phyloP scores from a whole-genome alignment of 2,329 filamentous ascomycete genomes.

The Paraphoma chrysanthemicola region DNA sequence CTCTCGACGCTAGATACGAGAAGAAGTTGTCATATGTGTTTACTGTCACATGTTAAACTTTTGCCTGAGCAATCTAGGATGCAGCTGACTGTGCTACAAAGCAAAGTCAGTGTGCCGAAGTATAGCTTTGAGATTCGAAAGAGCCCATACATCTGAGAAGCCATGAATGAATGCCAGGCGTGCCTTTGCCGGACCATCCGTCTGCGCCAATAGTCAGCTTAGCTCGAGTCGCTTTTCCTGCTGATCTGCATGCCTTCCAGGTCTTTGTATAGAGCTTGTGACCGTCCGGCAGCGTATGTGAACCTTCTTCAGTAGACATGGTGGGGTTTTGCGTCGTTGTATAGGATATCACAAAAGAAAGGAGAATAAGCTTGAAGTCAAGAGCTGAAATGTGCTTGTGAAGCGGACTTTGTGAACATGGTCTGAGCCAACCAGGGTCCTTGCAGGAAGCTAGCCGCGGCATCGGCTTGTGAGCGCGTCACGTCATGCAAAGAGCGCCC shows the following conservation, averaged over 20 bases:
- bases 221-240: background rate
- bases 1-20: slow-evolving; percentile 69
- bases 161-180: slow-evolving; percentile 86
- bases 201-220: slow-evolving; percentile 50
- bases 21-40: slow-evolving; percentile 80
- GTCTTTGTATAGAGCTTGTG: slow-evolving; percentile 66
- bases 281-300: slow-evolving; percentile 59
- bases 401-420: background rate
- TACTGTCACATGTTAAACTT: slow-evolving; percentile 51
- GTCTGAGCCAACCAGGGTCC: background rate
- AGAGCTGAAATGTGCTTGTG: background rate
- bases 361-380: background rate
- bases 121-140: background rate
- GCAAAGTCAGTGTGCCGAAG: background rate
- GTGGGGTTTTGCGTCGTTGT: background rate
- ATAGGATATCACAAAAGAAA: background rate
- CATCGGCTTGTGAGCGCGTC: background rate
- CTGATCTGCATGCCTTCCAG: slow-evolving; percentile 58
- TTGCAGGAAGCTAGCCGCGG: background rate
- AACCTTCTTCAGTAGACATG: slow-evolving; percentile 59
- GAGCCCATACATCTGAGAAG: slow-evolving; percentile 69
- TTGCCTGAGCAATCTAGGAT: background rate
- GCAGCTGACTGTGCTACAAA: slow-evolving; percentile 16
- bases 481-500: background rate
- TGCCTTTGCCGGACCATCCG: slow-evolving; percentile 65